Conservation (phyloP, 257 asterid species). For the Jaltomata sinuosa region DNA sequence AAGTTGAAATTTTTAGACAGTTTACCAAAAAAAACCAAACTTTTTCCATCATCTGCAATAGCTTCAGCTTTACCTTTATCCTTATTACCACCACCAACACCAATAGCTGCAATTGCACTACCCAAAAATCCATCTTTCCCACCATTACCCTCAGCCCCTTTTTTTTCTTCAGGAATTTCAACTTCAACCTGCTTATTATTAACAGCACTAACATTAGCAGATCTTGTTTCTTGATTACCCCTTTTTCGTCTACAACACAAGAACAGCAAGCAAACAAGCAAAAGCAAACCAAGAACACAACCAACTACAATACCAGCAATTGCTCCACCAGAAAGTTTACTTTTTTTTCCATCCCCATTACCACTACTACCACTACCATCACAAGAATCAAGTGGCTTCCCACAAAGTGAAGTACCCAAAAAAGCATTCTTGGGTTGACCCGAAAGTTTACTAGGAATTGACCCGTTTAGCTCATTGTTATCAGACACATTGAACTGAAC, state of each 20-base stretch:
- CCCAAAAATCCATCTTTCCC: conserved; percentile 21
- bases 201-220: conserved; percentile 22
- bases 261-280: conserved; percentile 38
- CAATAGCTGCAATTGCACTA: conserved; percentile 35
- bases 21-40: conserved; percentile 49
- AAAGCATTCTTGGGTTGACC: conserved; percentile 40
- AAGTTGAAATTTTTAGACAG: conserved; percentile 39
- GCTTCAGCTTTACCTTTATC: conserved; percentile 21
- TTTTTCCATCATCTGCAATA: conserved; percentile 27
- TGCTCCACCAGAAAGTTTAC: conserved; percentile 75
- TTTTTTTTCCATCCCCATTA: conserved; percentile 16
- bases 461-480: conserved; percentile 58
- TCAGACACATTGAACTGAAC: conserved; percentile 63
- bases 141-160: conserved; percentile 9
- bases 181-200: conserved; percentile 27
- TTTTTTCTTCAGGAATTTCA: conserved; percentile 33
- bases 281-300: conserved; percentile 36
- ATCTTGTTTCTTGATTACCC: conserved; percentile 20
- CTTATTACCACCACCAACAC: conserved; percentile 33
- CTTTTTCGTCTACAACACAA: conserved; percentile 45
- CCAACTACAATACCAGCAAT: conserved; percentile 85
- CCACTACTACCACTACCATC: conserved; percentile 6
- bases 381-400: conserved; percentile 53
- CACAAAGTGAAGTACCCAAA: conserved; percentile 68
- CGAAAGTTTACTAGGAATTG: conserved; percentile 51